Conservation (phyloP, 352 stramenopile genomes). For the Phytopythium sindhum region DNA sequence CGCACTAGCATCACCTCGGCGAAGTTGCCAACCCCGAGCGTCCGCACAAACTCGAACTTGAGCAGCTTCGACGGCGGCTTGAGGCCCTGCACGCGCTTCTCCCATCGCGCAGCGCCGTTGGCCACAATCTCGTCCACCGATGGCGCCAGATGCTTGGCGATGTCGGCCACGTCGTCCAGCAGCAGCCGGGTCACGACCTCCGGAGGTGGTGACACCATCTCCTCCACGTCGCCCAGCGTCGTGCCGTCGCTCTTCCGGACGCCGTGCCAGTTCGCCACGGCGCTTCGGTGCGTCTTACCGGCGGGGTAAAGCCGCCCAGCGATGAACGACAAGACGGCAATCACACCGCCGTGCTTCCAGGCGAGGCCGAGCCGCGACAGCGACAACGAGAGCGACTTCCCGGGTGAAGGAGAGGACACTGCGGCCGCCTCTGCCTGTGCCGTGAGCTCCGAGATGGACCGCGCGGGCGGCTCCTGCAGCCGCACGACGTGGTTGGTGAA, state of each 20-base stretch:
- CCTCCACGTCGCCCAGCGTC: constrained; percentile 15
- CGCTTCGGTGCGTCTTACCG: constrained; percentile 1
- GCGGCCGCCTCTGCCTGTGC: constrained; percentile 4
- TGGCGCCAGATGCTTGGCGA: constrained; percentile 19
- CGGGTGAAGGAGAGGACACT: neutral
- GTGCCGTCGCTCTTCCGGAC: constrained; percentile 2
- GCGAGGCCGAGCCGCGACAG: constrained; percentile 14
- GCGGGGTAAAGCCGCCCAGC: constrained; percentile 25
- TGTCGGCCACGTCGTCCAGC: constrained; percentile 16
- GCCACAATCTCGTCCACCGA: constrained; percentile 22
- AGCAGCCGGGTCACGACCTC: constrained; percentile 23
- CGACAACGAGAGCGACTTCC: neutral
- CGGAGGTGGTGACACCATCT: constrained; percentile 10
- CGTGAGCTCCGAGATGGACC: constrained; percentile 31
- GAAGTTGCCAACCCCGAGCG: constrained; percentile 69
- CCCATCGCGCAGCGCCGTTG: constrained; percentile 43
- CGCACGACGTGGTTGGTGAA: constrained; percentile 56
- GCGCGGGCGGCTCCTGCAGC: constrained; percentile 29
- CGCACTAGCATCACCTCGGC: constrained; percentile 75
- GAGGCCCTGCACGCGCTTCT: constrained; percentile 46
- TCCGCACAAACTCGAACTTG: constrained; percentile 57
- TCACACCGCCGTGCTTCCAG: constrained; percentile 41
- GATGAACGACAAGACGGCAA: constrained; percentile 41
- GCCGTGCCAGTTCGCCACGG: neutral
- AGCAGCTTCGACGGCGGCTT: constrained; percentile 54